Percentiles rank a stretch among this genome's conserved stretches.
These are phyloP conservation scores for Planoprotostelium fungivorum DNA, from an alignment of 78 protist species.

Conservation along the genomic window DNA sequence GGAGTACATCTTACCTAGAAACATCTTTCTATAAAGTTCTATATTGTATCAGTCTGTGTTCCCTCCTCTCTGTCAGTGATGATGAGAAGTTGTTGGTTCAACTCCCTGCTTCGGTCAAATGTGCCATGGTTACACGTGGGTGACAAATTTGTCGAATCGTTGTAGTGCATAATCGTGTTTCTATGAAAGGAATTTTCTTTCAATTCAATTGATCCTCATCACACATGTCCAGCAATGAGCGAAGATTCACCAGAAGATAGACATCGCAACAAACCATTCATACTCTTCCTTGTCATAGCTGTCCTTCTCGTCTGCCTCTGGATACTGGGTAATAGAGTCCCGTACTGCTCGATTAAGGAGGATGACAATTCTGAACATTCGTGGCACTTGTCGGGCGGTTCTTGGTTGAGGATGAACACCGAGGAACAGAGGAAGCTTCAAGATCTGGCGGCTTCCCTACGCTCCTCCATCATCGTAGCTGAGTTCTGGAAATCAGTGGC, in stretches of 20 bases:
- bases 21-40: background rate
- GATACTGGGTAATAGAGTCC: background rate
- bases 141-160: too few species aligned
- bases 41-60: too few species aligned
- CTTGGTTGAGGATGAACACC: background rate
- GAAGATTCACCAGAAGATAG: background rate
- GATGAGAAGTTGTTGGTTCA: too few species aligned
- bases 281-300: background rate
- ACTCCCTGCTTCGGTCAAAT: too few species aligned
- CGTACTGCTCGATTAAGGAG: background rate
- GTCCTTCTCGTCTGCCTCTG: background rate
- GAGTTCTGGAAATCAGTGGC: background rate
- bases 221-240: too few species aligned
- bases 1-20: background rate
- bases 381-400: background rate
- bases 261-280: background rate
- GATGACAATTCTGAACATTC: background rate
- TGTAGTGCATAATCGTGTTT: too few species aligned
- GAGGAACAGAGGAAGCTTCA: background rate
- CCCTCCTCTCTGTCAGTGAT: too few species aligned
- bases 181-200: too few species aligned
- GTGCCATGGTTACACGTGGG: too few species aligned
- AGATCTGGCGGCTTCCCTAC: background rate
- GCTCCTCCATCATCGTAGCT: background rate
- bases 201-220: too few species aligned